phyloP scores from a whole-genome alignment of 228 moss, liverwort and hornwort species.

The Sphagnum magellanicum region DNA sequence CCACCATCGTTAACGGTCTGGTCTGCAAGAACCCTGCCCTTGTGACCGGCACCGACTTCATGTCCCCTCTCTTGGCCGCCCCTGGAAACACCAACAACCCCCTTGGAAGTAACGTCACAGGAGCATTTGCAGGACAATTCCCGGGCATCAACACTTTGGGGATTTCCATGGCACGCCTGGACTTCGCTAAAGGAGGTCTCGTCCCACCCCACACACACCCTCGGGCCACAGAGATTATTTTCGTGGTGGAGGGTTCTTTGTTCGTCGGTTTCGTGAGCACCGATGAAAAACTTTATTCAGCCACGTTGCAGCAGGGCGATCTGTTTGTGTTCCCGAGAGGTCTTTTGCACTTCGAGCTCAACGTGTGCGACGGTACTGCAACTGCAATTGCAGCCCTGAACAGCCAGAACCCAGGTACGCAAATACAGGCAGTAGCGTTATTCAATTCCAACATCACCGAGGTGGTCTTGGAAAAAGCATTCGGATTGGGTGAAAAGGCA shows the following conservation, averaged over 20 bases:
- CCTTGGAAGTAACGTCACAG: background rate
- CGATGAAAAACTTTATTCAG: background rate
- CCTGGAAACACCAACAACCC: background rate
- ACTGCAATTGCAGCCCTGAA: constrained; percentile 8
- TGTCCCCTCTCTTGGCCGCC: background rate
- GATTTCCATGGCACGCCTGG: background rate
- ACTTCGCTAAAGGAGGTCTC: constrained; percentile 1
- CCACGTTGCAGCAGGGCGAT: constrained; percentile 7
- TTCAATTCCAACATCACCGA: no score
- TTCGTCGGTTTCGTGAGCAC: constrained; percentile 3
- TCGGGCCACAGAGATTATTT: background rate
- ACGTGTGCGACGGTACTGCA: background rate
- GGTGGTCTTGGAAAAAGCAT: no score
- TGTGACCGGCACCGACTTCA: background rate
- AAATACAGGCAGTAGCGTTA: no score
- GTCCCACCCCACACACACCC: constrained; percentile 5
- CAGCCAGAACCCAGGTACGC: constrained; percentile 9
- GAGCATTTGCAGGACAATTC: background rate
- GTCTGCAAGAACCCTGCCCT: background rate
- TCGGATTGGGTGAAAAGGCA: no score
- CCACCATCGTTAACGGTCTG: background rate
- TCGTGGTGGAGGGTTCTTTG: constrained; percentile 1
- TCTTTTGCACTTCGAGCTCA: constrained; percentile 16
- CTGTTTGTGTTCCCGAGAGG: constrained; percentile 14
- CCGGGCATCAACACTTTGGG: constrained; percentile 2